Percentiles rank a stretch among this genome's conserved stretches.
Evolutionary conservation across 2,329 filamentous ascomycete species (phyloP).

Genomic region (Coniochaeta sp.): DNA sequence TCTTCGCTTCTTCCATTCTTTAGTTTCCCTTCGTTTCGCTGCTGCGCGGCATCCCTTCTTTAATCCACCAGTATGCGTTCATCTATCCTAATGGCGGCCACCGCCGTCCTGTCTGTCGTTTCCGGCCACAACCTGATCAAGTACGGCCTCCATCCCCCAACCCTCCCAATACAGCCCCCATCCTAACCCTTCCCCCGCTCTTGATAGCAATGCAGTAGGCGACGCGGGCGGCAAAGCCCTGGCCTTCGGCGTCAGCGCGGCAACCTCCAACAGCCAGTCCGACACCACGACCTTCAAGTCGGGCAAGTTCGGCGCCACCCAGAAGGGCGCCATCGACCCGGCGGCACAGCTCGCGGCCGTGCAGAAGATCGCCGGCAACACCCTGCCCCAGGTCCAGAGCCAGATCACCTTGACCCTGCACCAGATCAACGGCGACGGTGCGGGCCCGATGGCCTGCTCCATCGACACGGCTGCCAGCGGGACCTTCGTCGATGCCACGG

Average conservation of each 20-base stretch:
- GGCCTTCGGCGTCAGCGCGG: background rate
- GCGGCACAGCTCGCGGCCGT: background rate
- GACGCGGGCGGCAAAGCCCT: background rate
- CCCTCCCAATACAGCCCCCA: background rate
- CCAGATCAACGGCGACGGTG: constrained; percentile 1
- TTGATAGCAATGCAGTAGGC: background rate
- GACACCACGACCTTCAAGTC: background rate
- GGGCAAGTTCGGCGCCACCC: background rate
- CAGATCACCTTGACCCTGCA: background rate
- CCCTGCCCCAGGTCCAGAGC: background rate
- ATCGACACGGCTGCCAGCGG: background rate
- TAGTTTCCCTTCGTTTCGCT: background rate
- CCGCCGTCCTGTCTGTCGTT: background rate
- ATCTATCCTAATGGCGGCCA: background rate
- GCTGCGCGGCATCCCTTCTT: background rate
- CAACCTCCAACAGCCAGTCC: background rate
- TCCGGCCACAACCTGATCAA: background rate
- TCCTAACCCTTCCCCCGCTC: background rate
- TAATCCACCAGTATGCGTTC: background rate
- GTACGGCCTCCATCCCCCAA: background rate
- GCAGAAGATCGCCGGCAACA: background rate
- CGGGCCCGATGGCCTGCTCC: background rate
- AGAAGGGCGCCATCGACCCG: background rate
- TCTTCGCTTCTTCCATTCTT: background rate
- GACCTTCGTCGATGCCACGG: background rate